A percentile compares a stretch with the other conserved stretches of the same genome.
Conservation (phyloP, 23 red algal species). For the Gracilariopsis chorda region DNA sequence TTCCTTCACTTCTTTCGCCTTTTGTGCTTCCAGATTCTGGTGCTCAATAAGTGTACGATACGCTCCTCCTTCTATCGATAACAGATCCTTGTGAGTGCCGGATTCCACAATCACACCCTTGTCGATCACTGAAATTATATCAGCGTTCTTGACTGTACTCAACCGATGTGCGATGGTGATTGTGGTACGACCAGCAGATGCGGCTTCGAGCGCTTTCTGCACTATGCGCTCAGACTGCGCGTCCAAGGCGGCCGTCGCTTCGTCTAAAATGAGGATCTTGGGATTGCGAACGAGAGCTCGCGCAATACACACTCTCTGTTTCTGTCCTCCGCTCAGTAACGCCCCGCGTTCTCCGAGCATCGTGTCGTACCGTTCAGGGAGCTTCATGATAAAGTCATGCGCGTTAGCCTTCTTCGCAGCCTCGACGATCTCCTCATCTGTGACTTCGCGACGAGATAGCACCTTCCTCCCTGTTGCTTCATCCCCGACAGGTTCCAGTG, state of each 20-base stretch:
- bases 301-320: slow-evolving; percentile 97
- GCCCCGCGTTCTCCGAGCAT: slow-evolving; percentile 93
- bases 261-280: slow-evolving; percentile 89
- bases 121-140: slow-evolving; percentile 90
- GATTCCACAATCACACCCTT: slow-evolving; percentile 76
- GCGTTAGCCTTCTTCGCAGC: slow-evolving; percentile 91
- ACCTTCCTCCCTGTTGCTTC: slow-evolving; percentile 6
- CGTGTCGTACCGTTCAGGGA: slow-evolving; percentile 90
- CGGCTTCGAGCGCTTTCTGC: slow-evolving; percentile 83
- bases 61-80: slow-evolving; percentile 49
- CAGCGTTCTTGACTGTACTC: slow-evolving; percentile 84
- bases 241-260: slow-evolving; percentile 91
- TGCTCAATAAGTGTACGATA: slow-evolving; percentile 79
- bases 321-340: slow-evolving; percentile 91
- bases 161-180: slow-evolving; percentile 97
- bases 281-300: slow-evolving; percentile 89
- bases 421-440: slow-evolving; percentile 70
- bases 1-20: slow-evolving; percentile 25
- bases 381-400: slow-evolving; percentile 83
- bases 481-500: slow-evolving; percentile 44
- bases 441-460: slow-evolving; percentile 40
- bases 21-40: slow-evolving; percentile 60
- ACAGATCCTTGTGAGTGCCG: slow-evolving; percentile 75
- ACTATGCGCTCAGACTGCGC: slow-evolving; percentile 89
- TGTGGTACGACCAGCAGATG: slow-evolving; percentile 68